phyloP scores from a whole-genome alignment of 306 rosid genomes.

The Vigna mungo region DNA sequence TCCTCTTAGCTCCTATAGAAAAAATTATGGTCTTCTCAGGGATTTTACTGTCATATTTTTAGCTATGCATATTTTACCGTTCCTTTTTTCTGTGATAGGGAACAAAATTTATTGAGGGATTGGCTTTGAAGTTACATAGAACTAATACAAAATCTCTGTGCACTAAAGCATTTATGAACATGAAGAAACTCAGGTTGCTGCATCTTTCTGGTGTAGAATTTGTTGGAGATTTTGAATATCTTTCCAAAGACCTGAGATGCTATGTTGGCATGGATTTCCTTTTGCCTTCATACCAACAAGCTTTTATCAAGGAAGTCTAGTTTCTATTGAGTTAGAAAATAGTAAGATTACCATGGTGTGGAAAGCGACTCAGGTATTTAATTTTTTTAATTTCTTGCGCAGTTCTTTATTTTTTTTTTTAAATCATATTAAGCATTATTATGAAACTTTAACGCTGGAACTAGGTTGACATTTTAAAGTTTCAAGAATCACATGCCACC shows the following conservation, averaged over 20 bases:
- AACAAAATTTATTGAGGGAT: slow-evolving; percentile 39
- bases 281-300: slow-evolving; percentile 6
- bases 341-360: slow-evolving; percentile 15
- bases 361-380: slow-evolving; percentile 41
- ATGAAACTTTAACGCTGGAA: no score
- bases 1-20: neutral
- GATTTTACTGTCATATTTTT: neutral
- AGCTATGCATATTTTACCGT: neutral
- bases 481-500: no score
- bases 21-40: neutral
- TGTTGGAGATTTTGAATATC: slow-evolving; percentile 43
- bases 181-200: slow-evolving; percentile 47
- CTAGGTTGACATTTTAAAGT: no score
- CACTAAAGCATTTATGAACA: slow-evolving; percentile 35
- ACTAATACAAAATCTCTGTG: neutral
- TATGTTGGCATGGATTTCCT: slow-evolving; percentile 41
- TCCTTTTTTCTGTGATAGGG: slow-evolving; percentile 34
- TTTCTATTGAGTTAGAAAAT: slow-evolving; percentile 38
- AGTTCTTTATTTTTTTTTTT: no score
- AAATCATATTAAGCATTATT: no score
- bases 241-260: slow-evolving; percentile 39
- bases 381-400: neutral
- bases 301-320: slow-evolving; percentile 29
- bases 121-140: slow-evolving; percentile 32
- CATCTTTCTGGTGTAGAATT: slow-evolving; percentile 35